Evolutionary conservation across 139 green algal genomes (phyloP).

Genomic region (Picochlorum sp.): DNA sequence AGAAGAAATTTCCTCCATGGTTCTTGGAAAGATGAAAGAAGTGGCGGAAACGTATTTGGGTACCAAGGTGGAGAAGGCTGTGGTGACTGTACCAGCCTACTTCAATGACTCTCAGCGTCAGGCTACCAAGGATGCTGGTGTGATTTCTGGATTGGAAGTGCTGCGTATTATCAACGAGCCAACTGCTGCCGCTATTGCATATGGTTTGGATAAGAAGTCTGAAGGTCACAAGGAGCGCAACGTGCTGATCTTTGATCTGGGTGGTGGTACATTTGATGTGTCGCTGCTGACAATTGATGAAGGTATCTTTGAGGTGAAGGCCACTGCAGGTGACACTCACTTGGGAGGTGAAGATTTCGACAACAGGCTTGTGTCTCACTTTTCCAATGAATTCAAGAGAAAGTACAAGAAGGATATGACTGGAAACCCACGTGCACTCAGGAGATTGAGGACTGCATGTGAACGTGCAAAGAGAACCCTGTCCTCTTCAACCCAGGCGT

Average conservation of each 20-base stretch:
- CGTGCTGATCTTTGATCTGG: slow-evolving; percentile 83
- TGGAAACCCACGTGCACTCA: slow-evolving; percentile 53
- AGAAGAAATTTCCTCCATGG: slow-evolving; percentile 96
- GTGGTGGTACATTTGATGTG: slow-evolving; percentile 82
- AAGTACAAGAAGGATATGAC: slow-evolving; percentile 96
- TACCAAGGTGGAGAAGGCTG: slow-evolving; percentile 76
- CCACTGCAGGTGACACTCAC: slow-evolving; percentile 79
- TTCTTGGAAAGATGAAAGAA: slow-evolving; percentile 96
- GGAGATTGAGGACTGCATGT: slow-evolving; percentile 76
- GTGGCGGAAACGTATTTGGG: slow-evolving; percentile 64
- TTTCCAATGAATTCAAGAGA: slow-evolving; percentile 86
- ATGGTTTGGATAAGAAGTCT: slow-evolving; percentile 70
- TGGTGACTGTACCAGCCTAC: slow-evolving; percentile 96
- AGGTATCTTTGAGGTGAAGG: slow-evolving; percentile 84
- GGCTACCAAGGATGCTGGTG: slow-evolving; percentile 93
- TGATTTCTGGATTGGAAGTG: slow-evolving; percentile 90
- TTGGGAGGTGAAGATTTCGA: slow-evolving; percentile 87
- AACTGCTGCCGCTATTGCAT: slow-evolving; percentile 88
- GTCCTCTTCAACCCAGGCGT: slow-evolving; percentile 12
- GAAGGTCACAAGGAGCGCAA: slow-evolving; percentile 51
- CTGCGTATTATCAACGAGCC: slow-evolving; percentile 97
- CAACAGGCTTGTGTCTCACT: slow-evolving; percentile 62
- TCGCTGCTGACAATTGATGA: slow-evolving; percentile 78
- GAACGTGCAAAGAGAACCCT: slow-evolving; percentile 76
- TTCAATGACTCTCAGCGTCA: slow-evolving; percentile 98